Evolutionary conservation across 352 stramenopile genomes (phyloP).

Genomic region (Phytophthora citrophthora): DNA sequence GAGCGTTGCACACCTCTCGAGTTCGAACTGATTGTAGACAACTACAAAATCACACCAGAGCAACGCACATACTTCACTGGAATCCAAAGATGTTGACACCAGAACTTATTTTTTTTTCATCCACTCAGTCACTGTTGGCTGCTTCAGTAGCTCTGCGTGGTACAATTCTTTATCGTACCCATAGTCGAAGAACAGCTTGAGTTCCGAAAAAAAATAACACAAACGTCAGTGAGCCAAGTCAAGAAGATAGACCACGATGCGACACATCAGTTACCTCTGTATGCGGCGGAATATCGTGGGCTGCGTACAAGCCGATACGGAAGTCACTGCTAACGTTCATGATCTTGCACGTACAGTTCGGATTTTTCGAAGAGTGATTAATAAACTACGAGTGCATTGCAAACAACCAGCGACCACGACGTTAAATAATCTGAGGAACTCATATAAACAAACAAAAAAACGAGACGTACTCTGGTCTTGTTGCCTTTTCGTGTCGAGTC

Average conservation of each 20-base stretch:
- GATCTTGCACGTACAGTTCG: constrained; percentile 92
- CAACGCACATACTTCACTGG: constrained; percentile 1
- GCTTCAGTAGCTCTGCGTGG: constrained; percentile 63
- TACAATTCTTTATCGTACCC: constrained; percentile 78
- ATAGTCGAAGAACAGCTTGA: constrained; percentile 90
- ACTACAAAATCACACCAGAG: constrained; percentile 1
- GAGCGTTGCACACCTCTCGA: background rate
- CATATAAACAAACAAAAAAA: background rate
- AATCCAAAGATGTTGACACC: background rate
- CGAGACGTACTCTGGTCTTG: constrained; percentile 84
- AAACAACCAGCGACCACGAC: background rate
- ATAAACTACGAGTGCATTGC: constrained; percentile 72
- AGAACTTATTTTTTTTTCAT: constrained; percentile 47
- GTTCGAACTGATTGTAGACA: constrained; percentile 2
- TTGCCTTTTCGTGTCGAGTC: constrained; percentile 96
- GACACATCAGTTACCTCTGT: constrained; percentile 60
- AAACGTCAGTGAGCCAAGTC: too few species aligned
- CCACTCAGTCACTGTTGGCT: constrained; percentile 68
- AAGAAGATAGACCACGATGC: too few species aligned
- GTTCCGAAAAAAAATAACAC: background rate
- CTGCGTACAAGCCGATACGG: constrained; percentile 93
- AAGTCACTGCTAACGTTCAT: constrained; percentile 93
- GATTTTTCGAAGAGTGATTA: constrained; percentile 80
- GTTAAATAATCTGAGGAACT: background rate
- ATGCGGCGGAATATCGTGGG: constrained; percentile 87